Percentiles rank a stretch among this genome's conserved stretches.
phyloP scores from a whole-genome alignment of 2,329 filamentous ascomycete genomes.

The Cercospora canescens region DNA sequence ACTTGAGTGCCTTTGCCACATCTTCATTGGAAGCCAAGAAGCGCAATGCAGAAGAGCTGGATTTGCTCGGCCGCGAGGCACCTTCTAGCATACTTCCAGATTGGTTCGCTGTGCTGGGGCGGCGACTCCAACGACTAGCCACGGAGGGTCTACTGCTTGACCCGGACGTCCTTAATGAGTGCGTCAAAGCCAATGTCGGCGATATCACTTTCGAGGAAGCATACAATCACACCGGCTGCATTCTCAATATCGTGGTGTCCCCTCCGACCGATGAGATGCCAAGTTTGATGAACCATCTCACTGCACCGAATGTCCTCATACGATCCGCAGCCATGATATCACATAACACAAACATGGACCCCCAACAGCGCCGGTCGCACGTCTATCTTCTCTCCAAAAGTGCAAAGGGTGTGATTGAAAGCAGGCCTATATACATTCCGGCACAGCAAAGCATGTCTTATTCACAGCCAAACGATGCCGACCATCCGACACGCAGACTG shows the following conservation, averaged over 20 bases:
- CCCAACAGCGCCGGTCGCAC: conserved; percentile 57
- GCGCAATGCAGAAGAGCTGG: conserved; percentile 13
- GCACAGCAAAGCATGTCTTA: conserved; percentile 37
- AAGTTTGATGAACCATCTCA: conserved; percentile 86
- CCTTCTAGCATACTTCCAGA: conserved; percentile 60
- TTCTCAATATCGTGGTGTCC: conserved; percentile 89
- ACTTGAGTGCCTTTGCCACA: conserved; percentile 73
- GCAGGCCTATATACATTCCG: conserved; percentile 62
- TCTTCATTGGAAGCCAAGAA: conserved; percentile 35
- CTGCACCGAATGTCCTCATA: conserved; percentile 88
- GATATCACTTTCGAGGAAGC: conserved; percentile 93
- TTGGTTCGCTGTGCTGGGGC: conserved; percentile 59
- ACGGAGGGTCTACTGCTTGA: conserved; percentile 82
- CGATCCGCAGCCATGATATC: conserved; percentile 78
- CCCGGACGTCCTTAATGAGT: conserved; percentile 69
- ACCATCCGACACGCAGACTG: conserved; percentile 64
- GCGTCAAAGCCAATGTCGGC: conserved; percentile 80
- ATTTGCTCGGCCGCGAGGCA: neutral
- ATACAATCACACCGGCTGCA: conserved; percentile 78
- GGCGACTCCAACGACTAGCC: conserved; percentile 68
- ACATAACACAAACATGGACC: conserved; percentile 68
- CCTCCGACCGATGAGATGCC: conserved; percentile 75
- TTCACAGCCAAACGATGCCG: neutral
- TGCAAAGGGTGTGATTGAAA: conserved; percentile 67
- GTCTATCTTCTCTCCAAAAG: conserved; percentile 73